Conservation (phyloP, 2,329 filamentous ascomycete genomes). For the Myriosclerotinia duriaeana region DNA sequence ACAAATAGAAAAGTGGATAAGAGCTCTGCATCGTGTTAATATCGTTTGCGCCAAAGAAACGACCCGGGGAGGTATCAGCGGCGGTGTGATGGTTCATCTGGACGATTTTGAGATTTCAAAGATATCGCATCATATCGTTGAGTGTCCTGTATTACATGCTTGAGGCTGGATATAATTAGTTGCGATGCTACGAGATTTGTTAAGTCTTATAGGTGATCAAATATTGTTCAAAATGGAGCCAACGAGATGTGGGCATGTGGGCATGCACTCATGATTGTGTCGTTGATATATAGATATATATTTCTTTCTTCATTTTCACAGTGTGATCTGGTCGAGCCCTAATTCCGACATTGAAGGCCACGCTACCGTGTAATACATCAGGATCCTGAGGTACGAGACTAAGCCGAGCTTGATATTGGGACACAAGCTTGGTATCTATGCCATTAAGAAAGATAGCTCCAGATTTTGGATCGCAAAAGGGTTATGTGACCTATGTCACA, state of each 20-base stretch:
- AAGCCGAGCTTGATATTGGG: constrained; percentile 52
- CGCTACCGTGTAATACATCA: constrained; percentile 55
- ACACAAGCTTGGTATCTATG: constrained; percentile 48
- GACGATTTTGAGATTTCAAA: not conserved
- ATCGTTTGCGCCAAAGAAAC: not conserved
- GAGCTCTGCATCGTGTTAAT: not conserved
- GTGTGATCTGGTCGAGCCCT: constrained; percentile 55
- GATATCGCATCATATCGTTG: not conserved
- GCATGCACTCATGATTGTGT: not conserved
- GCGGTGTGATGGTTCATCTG: not conserved
- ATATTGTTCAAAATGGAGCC: not conserved
- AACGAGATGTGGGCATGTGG: not conserved
- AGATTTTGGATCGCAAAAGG: constrained; percentile 49
- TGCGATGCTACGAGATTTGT: not conserved
- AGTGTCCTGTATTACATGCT: not conserved
- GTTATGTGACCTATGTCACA: constrained; percentile 53
- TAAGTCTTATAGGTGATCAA: not conserved
- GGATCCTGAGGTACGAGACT: constrained; percentile 58
- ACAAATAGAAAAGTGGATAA: not conserved
- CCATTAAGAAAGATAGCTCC: constrained; percentile 40
- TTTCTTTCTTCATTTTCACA: constrained; percentile 58
- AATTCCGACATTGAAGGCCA: constrained; percentile 52
- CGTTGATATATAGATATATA: constrained; percentile 55
- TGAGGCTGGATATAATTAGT: not conserved
- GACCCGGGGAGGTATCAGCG: not conserved